A percentile compares a stretch with the other conserved stretches of the same genome.
phyloP scores from a whole-genome alignment of 108 stramenopile genomes.

The Nannochloropsis gaditana region DNA sequence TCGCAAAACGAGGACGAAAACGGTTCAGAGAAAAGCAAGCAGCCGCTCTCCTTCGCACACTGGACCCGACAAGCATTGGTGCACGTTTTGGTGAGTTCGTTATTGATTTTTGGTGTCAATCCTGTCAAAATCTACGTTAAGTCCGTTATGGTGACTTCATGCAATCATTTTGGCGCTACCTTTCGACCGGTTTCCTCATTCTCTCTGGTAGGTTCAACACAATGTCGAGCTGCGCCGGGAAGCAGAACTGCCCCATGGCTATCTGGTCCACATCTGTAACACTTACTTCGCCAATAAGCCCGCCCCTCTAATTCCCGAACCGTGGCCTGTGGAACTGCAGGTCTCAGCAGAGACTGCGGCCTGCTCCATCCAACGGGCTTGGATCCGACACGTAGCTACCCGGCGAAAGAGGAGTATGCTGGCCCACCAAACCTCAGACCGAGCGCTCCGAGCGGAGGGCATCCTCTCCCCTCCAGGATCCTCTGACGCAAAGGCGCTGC shows the following conservation, averaged over 20 bases:
- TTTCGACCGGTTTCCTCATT: neutral
- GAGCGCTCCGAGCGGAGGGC: neutral
- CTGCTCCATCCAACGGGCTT: neutral
- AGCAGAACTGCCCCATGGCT: neutral
- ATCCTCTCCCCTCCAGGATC: neutral
- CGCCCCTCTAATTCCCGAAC: neutral
- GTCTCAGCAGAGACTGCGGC: slow-evolving; percentile 3
- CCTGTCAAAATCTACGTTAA: too few species aligned
- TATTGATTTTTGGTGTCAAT: too few species aligned
- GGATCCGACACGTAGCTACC: neutral
- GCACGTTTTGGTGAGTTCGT: too few species aligned
- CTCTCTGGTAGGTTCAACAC: neutral
- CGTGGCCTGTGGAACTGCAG: neutral
- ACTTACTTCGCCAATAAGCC: neutral
- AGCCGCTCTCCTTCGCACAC: too few species aligned
- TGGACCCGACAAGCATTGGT: too few species aligned
- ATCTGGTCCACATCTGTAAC: neutral
- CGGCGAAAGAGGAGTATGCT: neutral
- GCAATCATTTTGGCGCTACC: too few species aligned
- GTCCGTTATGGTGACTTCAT: too few species aligned
- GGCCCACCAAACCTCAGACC: neutral
- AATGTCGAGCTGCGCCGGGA: slow-evolving; percentile 8
- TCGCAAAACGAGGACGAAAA: too few species aligned
- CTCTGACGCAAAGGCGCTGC: neutral
- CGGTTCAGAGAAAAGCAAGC: too few species aligned